These are phyloP conservation scores for Calonectria hawksworthii DNA, from an alignment of 2,329 filamentous ascomycete genomes.

Conservation along the genomic window DNA sequence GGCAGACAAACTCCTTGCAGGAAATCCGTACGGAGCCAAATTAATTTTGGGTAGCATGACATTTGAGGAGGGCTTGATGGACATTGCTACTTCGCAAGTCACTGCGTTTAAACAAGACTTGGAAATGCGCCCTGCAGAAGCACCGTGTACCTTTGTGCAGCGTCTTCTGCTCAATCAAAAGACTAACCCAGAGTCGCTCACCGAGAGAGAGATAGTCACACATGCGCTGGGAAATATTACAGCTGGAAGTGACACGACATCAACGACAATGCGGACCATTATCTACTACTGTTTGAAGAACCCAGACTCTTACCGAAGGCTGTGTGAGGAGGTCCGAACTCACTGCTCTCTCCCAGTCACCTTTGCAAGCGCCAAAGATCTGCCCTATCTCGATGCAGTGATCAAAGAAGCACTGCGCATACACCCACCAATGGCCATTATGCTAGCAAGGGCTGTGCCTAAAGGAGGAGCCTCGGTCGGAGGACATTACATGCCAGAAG, in stretches of 20 bases:
- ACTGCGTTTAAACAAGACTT: not conserved
- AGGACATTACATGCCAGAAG: slow-evolving; percentile 2
- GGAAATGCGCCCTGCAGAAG: not conserved
- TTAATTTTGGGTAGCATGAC: not conserved
- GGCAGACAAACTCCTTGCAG: not conserved
- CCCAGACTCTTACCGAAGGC: not conserved
- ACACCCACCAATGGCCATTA: slow-evolving; percentile 9
- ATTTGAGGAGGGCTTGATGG: not conserved
- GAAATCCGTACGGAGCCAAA: not conserved
- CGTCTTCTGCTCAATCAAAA: not conserved
- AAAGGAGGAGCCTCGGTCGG: not conserved
- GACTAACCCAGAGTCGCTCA: not conserved
- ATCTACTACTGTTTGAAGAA: not conserved
- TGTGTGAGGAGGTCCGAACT: not conserved
- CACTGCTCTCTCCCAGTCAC: not conserved
- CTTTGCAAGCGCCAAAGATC: not conserved
- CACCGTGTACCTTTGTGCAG: not conserved
- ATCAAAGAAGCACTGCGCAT: slow-evolving; percentile 23
- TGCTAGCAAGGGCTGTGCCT: not conserved
- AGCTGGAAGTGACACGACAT: not conserved
- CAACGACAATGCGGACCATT: not conserved
- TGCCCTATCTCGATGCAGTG: slow-evolving; percentile 3
- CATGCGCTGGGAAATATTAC: not conserved
- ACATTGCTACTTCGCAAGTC: not conserved
- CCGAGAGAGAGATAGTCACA: not conserved